phyloP scores from a whole-genome alignment of 2,329 filamentous ascomycete species.

The Ascochyta rabiei region DNA sequence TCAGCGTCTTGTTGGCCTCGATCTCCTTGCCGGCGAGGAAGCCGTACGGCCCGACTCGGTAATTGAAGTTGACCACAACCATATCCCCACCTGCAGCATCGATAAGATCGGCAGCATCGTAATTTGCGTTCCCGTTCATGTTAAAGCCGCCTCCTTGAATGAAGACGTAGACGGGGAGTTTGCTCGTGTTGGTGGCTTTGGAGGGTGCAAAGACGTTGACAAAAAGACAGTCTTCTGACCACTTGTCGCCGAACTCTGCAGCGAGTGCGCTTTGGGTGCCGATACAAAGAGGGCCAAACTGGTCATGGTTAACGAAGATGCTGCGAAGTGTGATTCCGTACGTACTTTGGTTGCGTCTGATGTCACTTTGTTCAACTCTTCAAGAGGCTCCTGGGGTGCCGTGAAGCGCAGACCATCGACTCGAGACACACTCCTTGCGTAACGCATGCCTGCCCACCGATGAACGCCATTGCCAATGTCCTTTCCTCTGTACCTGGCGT shows the following conservation, averaged over 20 bases:
- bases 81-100: slow-evolving; percentile 39
- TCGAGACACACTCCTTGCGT: slow-evolving; percentile 56
- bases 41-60: slow-evolving; percentile 49
- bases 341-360: slow-evolving; percentile 26
- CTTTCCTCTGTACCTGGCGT: slow-evolving; percentile 68
- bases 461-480: slow-evolving; percentile 63
- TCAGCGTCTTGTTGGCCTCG: slow-evolving; percentile 32
- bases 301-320: neutral
- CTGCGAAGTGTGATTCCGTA: neutral
- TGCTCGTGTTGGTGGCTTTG: slow-evolving; percentile 39
- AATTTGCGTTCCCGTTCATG: slow-evolving; percentile 44
- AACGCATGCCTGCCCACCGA: slow-evolving; percentile 77
- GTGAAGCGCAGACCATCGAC: slow-evolving; percentile 60
- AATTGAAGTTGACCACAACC: slow-evolving; percentile 50
- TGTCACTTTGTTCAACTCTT: slow-evolving; percentile 58
- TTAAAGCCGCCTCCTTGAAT: slow-evolving; percentile 51
- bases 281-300: slow-evolving; percentile 46
- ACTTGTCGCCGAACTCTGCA: slow-evolving; percentile 33
- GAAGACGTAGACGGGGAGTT: slow-evolving; percentile 49
- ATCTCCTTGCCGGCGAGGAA: slow-evolving; percentile 46
- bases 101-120: slow-evolving; percentile 43
- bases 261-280: slow-evolving; percentile 31
- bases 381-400: slow-evolving; percentile 67
- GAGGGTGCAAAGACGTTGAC: slow-evolving; percentile 48
- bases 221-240: slow-evolving; percentile 50